Base-by-base conservation (phyloP, 2,329 filamentous ascomycete genomes). In the Didymella lethalis region DNA sequence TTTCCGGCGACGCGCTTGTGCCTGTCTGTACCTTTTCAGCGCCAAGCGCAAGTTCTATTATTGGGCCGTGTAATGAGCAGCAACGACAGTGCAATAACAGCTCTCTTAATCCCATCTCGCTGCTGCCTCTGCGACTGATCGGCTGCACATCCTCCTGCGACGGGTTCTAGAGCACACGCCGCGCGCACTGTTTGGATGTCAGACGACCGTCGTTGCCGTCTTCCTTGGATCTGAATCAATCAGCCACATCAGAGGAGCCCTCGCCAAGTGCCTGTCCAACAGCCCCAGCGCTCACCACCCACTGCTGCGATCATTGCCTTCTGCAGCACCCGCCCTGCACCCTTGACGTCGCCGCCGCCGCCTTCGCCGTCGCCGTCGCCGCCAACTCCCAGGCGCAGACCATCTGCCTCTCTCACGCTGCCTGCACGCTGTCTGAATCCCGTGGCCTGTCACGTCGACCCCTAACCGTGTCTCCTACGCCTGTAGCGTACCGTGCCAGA, bases 261-360 rank as follows among this genome's bases (percentile, higher is more conserved):
- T 61, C 67, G 62, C 64, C 63, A 63, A 57, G 56, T 32, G 49
- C n/a, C 49, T 45, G 14, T 59, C 56, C 56, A 54, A 34, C 50
- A 46, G 31, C 56, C 49, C 49, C 56, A 49, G 56, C 49, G 40
- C 55, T 32, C 56, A 59, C 43, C 45, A 52, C 55, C 48, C 55
- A 46, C 46, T 58, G 47, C 63, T 61, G 61, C 68, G 49, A 68
- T 68, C 67, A 63, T 65, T 69, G 62, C 70, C 71, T 53, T 59
- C 57, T 40, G 57, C 63, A 68, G 66, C 62, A 55, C 52, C 55
- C 60, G 66, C 63, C 69, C 67, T 72, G 69, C 66, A 72, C 66
- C 64, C 60, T 61, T 63, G 59, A 58, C 67, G 63, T 66, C 66
- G 65, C 40, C 48, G 54, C 31, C 20, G 28, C 18, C 48, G 23